These are phyloP conservation scores for Euphorbia corollata DNA, from an alignment of 441 rosid species.

Conservation along the genomic window DNA sequence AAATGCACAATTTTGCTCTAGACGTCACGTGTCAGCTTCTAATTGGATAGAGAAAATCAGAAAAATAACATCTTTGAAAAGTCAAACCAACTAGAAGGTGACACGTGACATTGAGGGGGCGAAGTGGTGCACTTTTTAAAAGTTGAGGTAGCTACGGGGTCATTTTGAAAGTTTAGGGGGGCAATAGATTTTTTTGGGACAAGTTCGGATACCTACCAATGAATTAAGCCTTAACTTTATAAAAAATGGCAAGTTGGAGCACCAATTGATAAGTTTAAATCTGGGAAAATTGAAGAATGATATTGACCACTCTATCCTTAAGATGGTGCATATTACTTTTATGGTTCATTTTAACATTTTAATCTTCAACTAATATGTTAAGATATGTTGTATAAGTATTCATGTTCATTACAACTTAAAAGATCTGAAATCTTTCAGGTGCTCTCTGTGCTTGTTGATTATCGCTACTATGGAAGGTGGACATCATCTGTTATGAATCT, in stretches of 20 bases:
- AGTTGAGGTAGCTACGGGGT: too few relatives aligned
- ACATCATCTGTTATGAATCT: constrained; percentile 81
- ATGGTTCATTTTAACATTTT: not conserved
- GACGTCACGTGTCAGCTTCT: too few relatives aligned
- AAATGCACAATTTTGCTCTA: too few relatives aligned
- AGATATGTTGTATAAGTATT: constrained; percentile 3
- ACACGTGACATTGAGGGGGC: too few relatives aligned
- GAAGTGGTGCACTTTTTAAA: too few relatives aligned
- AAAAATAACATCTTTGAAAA: too few relatives aligned
- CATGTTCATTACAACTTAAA: constrained; percentile 9
- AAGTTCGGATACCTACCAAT: too few relatives aligned
- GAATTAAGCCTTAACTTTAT: too few relatives aligned
- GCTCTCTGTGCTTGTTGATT: constrained; percentile 58
- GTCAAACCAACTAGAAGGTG: too few relatives aligned
- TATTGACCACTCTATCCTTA: not conserved
- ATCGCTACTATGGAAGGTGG: constrained; percentile 63
- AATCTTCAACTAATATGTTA: not conserved
- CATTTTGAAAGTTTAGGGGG: too few relatives aligned
- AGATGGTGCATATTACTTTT: not conserved
- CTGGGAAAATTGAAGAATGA: not conserved
- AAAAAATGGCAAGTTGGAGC: not conserved
- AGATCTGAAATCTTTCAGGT: constrained; percentile 43
- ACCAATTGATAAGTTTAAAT: not conserved
- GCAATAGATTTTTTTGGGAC: too few relatives aligned
- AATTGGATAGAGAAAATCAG: too few relatives aligned